These are phyloP conservation scores for Isoetes taiwanensis DNA, from an alignment of 75 land plant species.

Conservation along the genomic window DNA sequence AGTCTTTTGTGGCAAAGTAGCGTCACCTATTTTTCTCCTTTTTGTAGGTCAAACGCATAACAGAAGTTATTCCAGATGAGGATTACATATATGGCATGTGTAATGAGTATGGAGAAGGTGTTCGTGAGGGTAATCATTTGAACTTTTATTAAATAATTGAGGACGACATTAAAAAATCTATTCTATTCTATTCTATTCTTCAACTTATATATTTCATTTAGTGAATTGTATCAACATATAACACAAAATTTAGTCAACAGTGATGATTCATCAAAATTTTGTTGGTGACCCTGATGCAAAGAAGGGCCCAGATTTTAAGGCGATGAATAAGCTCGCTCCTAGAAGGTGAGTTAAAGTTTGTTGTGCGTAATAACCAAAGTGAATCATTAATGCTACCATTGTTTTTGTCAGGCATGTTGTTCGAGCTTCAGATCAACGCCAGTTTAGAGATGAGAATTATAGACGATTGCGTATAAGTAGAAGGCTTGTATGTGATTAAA, in stretches of 20 bases:
- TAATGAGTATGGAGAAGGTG: conserved; percentile 12
- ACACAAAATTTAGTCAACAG: conserved; percentile 1
- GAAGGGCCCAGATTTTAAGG: conserved; percentile 19
- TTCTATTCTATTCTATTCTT: not conserved
- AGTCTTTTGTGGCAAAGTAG: not conserved
- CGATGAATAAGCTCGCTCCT: conserved; percentile 14
- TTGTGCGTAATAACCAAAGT: not conserved
- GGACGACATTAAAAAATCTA: not conserved
- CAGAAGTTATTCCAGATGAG: not conserved
- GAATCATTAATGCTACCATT: no score
- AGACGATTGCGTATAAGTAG: conserved; percentile 6
- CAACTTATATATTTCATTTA: not conserved
- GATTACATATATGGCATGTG: conserved; percentile 12
- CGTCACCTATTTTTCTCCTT: not conserved
- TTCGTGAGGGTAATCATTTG: not conserved
- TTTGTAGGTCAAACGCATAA: not conserved
- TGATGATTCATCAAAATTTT: conserved; percentile 12
- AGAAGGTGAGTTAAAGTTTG: conserved; percentile 5
- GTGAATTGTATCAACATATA: not conserved
- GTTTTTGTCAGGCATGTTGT: no score
- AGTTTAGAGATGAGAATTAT: not conserved
- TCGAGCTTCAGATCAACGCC: conserved; percentile 4
- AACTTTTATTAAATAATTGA: not conserved
- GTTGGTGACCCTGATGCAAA: conserved; percentile 5
- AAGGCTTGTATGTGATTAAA: conserved; percentile 4